Percentiles rank a stretch among this genome's conserved stretches.
Conservation (phyloP, 2,329 filamentous ascomycete species). For the Byssothecium circinans region DNA sequence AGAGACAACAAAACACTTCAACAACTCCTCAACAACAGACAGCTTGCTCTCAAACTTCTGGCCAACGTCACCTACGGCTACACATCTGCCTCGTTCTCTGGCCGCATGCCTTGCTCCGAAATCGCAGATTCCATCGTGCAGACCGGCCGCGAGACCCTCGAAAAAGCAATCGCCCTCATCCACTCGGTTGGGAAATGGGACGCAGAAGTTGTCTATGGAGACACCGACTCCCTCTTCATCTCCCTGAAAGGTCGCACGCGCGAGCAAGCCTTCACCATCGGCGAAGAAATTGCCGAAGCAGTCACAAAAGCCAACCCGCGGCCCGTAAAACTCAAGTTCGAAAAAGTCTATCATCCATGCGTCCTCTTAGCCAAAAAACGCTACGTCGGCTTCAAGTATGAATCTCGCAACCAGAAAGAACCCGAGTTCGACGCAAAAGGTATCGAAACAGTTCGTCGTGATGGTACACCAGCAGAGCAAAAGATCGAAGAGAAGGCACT, state of each 20-base stretch:
- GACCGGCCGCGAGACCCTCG: constrained; percentile 89
- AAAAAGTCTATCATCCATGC: constrained; percentile 97
- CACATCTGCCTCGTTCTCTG: constrained; percentile 93
- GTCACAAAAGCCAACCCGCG: constrained; percentile 88
- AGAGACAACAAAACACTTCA: constrained; percentile 86
- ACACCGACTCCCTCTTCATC: constrained; percentile 94
- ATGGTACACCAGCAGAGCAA: constrained; percentile 92
- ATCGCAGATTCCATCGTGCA: constrained; percentile 99
- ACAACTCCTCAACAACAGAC: constrained; percentile 86
- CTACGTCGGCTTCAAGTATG: constrained; percentile 98
- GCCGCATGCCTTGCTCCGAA: constrained; percentile 95
- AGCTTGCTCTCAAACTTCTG: constrained; percentile 90
- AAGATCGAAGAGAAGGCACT: constrained; percentile 94
- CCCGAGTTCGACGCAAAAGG: constrained; percentile 98
- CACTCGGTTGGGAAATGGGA: constrained; percentile 86
- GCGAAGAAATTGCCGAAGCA: constrained; percentile 84
- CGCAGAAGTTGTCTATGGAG: constrained; percentile 96
- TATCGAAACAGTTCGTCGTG: constrained; percentile 93
- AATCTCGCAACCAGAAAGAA: constrained; percentile 70
- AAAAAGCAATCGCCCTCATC: constrained; percentile 89
- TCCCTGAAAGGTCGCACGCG: constrained; percentile 83
- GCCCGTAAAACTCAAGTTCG: constrained; percentile 94
- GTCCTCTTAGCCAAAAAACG: constrained; percentile 94
- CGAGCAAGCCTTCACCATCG: constrained; percentile 88
- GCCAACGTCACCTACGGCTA: constrained; percentile 99